Percentiles rank a stretch among this genome's conserved stretches.
These are phyloP conservation scores for Mortierella sp. DNA, from an alignment of 371 early-diverging fungal genomes.

Conservation along the genomic window DNA sequence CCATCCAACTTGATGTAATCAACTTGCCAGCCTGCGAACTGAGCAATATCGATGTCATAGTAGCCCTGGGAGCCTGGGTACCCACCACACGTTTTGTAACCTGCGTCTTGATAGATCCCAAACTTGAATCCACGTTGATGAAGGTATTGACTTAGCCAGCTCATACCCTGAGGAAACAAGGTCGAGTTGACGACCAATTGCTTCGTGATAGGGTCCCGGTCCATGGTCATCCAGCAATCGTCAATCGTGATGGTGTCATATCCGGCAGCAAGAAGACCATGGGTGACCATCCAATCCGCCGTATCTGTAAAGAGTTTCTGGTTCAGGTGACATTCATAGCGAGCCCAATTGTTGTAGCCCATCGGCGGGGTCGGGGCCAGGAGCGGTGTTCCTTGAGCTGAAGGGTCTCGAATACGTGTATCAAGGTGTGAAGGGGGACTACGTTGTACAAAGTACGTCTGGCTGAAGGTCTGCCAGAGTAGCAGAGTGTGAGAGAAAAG, in stretches of 20 bases:
- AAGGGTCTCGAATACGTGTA: constrained; percentile 10
- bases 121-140: constrained; percentile 54
- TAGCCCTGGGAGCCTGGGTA: constrained; percentile 58
- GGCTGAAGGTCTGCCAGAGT: constrained; percentile 35
- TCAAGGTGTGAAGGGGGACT: neutral
- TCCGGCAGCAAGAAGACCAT: constrained; percentile 44
- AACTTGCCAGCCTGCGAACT: constrained; percentile 51
- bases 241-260: constrained; percentile 53
- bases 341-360: constrained; percentile 57
- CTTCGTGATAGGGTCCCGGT: constrained; percentile 26
- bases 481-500: constrained; percentile 37
- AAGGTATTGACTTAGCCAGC: constrained; percentile 46
- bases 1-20: constrained; percentile 55
- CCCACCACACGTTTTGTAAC: constrained; percentile 59
- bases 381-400: neutral
- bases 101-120: constrained; percentile 63
- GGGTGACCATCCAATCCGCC: constrained; percentile 45
- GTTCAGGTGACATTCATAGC: constrained; percentile 52
- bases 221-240: constrained; percentile 55
- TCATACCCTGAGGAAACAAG: constrained; percentile 52
- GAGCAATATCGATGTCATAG: constrained; percentile 41
- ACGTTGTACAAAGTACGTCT: neutral
- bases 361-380: constrained; percentile 50
- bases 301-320: constrained; percentile 53
- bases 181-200: constrained; percentile 37